Evolutionary conservation across 192 early-diverging fungal genomes (phyloP), one percentile per base, ranked within the genome.

Genomic region (Backusella morwellensis): DNA sequence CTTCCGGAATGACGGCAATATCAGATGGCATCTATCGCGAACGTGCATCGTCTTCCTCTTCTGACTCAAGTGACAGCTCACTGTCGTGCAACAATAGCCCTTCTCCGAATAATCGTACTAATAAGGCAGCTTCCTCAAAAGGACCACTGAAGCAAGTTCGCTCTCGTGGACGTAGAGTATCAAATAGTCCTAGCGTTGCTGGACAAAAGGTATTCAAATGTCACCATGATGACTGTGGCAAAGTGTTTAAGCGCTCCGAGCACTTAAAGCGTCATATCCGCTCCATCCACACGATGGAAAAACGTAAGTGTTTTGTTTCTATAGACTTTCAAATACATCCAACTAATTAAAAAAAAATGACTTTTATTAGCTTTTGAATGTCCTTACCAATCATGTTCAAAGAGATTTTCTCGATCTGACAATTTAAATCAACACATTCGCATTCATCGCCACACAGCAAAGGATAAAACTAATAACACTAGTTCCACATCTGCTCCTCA

Each of bases 271-370:
- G 88, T 34, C 88, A 89, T 66, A 78, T 89, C 32, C 81, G 88
- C n/a, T 89, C 88, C 35, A 89, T 89, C 68, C 88, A 89, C 50
- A 89, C 88, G 0, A 79, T 88, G 72, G 88, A 89, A 70, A 85
- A 88, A 84, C 88, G 87, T 88, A 85, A 87, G 87, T 85, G n/a
- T 26, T 38, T 35, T n/a, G 12, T 83, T 29, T 41, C 23, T 6
- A 35, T 21, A 34, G 15, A 41, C 5, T 38, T 40, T 40, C 2
- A 63, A 63, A 12, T 63, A 63, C 12, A 63, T 9, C 23, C n/a
- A 9, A 32, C 54, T n/a, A 21, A 63, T 14, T 29, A 63, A 63
- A 26, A 26, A 26, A 26, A 32, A 32, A 32, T 26, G 12, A 29
- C 1, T 4, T 29, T 63, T 26, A 54, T 26, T 76, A 88, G 87